These are phyloP conservation scores for Ilyonectria sp. DNA, from an alignment of 2,329 filamentous ascomycete genomes.

Conservation along the genomic window DNA sequence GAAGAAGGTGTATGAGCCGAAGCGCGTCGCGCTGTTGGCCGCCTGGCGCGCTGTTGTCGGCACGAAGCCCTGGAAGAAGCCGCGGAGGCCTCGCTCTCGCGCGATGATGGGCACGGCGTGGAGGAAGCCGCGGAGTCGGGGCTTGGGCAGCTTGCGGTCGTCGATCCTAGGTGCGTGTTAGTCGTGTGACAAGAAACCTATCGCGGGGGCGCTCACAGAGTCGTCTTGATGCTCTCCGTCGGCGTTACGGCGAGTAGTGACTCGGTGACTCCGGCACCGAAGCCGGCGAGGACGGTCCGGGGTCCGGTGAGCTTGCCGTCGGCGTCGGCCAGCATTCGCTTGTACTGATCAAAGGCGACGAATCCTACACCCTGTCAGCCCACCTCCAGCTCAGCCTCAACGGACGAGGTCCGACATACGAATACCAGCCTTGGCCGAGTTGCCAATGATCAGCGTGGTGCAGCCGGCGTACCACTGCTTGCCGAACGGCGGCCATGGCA, in stretches of 20 bases:
- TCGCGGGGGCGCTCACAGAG: conserved; percentile 68
- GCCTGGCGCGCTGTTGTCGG: conserved; percentile 96
- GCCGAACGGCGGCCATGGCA: conserved; percentile 96
- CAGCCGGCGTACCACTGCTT: conserved; percentile 97
- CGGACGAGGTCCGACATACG: conserved; percentile 67
- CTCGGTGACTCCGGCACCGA: conserved; percentile 95
- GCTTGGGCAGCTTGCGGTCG: conserved; percentile 88
- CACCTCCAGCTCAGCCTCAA: neutral
- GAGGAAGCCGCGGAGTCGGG: conserved; percentile 91
- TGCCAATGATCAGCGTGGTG: conserved; percentile 96
- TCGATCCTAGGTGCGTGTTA: conserved; percentile 77
- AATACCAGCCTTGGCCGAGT: conserved; percentile 96
- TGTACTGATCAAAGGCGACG: conserved; percentile 97
- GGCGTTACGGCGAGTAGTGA: conserved; percentile 94
- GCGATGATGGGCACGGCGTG: conserved; percentile 91
- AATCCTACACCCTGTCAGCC: conserved; percentile 65
- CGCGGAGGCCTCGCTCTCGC: conserved; percentile 87
- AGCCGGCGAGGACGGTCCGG: conserved; percentile 91
- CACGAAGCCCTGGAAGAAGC: conserved; percentile 97
- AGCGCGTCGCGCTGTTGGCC: conserved; percentile 93
- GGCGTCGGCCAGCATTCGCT: conserved; percentile 83
- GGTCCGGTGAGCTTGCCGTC: conserved; percentile 92
- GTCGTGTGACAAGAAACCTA: conserved; percentile 5
- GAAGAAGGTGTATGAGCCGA: conserved; percentile 90
- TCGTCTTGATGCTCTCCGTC: conserved; percentile 98